Evolutionary conservation across 495 filamentous ascomycete species (phyloP).

Genomic region (Penicillium alfredii): DNA sequence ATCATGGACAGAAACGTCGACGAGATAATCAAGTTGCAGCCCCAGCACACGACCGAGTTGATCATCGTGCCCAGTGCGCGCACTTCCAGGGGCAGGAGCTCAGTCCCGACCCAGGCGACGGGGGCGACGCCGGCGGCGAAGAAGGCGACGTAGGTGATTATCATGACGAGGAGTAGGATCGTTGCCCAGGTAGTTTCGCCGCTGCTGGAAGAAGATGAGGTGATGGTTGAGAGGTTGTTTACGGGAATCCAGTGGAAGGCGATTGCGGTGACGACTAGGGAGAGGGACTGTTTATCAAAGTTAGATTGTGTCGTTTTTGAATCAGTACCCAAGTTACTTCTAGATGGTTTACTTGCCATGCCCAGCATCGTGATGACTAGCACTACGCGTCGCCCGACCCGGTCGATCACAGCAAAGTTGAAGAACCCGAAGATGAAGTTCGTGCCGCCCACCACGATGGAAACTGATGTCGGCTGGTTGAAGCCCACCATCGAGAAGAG

Average conservation of each 20-base stretch:
- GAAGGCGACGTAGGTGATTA: constrained; percentile 43
- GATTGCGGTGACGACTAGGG: constrained; percentile 38
- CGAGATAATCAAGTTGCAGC: constrained; percentile 45
- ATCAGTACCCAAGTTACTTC: too few relatives aligned
- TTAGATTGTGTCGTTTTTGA: too few relatives aligned
- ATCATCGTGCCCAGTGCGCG: constrained; percentile 47
- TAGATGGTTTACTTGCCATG: too few relatives aligned
- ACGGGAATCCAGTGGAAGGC: constrained; percentile 47
- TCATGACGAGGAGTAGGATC: constrained; percentile 37
- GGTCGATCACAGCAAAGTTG: constrained; percentile 44
- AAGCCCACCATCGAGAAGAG: constrained; percentile 50
- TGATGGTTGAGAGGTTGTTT: too few relatives aligned
- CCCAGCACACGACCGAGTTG: constrained; percentile 45
- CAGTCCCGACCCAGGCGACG: constrained; percentile 42
- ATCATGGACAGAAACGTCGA: constrained; percentile 48
- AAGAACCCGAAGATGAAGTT: constrained; percentile 49
- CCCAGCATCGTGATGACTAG: constrained; percentile 41
- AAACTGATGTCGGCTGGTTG: constrained; percentile 43
- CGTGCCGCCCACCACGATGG: constrained; percentile 43
- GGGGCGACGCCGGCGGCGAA: constrained; percentile 41
- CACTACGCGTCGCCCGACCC: constrained; percentile 41
- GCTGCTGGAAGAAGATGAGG: too few relatives aligned
- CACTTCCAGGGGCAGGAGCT: constrained; percentile 47
- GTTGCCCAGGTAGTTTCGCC: constrained; percentile 30
- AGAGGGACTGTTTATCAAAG: too few relatives aligned